Evolutionary conservation across 345 rosid species (phyloP), one percentile per base, ranked within the genome.

Genomic region (Iberis pinnata): DNA sequence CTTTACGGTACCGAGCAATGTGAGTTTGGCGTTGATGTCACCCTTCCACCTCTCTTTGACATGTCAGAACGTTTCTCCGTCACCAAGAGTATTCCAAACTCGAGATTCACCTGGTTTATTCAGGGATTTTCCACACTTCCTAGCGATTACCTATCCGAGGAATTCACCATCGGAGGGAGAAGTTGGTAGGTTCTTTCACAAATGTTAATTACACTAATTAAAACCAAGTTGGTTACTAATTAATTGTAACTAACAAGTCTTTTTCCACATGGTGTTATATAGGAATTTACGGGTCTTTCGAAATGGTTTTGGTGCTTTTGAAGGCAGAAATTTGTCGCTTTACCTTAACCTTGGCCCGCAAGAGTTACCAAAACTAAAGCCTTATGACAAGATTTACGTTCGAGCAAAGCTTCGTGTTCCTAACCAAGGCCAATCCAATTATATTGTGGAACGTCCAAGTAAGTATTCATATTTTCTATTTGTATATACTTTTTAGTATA

Each of bases 371-470:
- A 58, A 46, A 26, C 3, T 20, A 25, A 25, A 58, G 38, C 63
- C 63, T 15, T 58, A 58, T 37, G 54, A 46, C 5, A 35, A 46
- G 54, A 7, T 47, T 35, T 58, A 58, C 14, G 38, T 9, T 12
- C 55, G 27, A 58, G 63, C 54, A 36, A 47, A 47, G 46, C 37
- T 58, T 29, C 33, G 33, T 29, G 33, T 29, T 29, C 62, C 29
- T 19, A 44, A 57, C 62, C 36, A 48, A 27, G 35, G 25, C 35
- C 51, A 15, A 16, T 48, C 33, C 10, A 29, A 29, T 29, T 29
- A 29, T 7, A 9, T 29, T 29, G 8, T 29, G 5, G 33, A 29
- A 29, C 33, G 33, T 7, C 10, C 33, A 29, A 7, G 33, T 29
- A 29, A 29, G 33, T 29, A 7, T 5, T 29, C 29, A 26, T 26